These are phyloP conservation scores for Dictyostelium citrinum DNA, from an alignment of 78 protist genomes.

Conservation along the genomic window DNA sequence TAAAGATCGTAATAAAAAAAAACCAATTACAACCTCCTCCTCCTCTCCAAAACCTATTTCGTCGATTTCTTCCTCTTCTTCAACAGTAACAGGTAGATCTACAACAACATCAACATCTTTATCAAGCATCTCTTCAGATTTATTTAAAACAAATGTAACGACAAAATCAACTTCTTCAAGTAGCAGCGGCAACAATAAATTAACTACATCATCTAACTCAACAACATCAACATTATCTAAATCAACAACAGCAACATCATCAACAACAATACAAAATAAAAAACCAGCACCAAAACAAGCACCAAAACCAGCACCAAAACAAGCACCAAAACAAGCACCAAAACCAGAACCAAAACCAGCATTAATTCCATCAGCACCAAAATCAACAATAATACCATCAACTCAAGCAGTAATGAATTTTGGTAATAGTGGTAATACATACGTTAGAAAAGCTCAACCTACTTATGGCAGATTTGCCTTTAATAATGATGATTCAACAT, in stretches of 20 bases:
- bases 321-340: not conserved
- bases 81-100: not conserved
- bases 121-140: not conserved
- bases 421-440: not conserved
- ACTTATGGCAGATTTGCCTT: not conserved
- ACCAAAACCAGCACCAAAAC: not conserved
- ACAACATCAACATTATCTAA: not conserved
- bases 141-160: not conserved
- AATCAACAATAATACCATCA: not conserved
- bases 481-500: not conserved
- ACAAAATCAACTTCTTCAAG: not conserved
- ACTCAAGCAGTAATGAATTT: not conserved
- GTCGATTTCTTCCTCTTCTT: not conserved
- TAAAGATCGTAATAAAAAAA: not conserved
- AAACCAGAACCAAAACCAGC: not conserved
- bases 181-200: not conserved
- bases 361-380: not conserved
- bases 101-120: not conserved
- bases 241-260: not conserved
- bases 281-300: not conserved
- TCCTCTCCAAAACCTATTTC: not conserved
- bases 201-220: not conserved
- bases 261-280: not conserved
- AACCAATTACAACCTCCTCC: not conserved
- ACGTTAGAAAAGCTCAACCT: not conserved